Percentiles rank a stretch among this genome's conserved stretches.
These are phyloP conservation scores for Neurospora pannonica DNA, from an alignment of 495 filamentous ascomycete species.

Conservation along the genomic window DNA sequence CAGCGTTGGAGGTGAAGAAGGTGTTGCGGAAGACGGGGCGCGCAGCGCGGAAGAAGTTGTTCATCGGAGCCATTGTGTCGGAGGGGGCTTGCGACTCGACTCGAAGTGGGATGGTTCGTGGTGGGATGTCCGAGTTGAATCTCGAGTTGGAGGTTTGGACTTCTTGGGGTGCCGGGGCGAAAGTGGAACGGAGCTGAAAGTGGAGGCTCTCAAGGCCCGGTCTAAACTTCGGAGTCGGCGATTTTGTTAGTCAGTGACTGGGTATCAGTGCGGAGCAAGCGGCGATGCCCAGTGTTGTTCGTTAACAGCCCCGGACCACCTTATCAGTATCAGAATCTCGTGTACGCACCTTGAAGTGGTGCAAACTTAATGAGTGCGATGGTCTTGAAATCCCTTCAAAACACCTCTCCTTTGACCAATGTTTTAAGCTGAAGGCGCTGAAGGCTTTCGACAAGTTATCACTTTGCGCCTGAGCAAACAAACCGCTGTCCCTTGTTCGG, in stretches of 20 bases:
- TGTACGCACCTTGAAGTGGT: not conserved
- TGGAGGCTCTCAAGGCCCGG: not conserved
- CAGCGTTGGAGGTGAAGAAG: slow-evolving; percentile 43
- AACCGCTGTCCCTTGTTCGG: slow-evolving; percentile 1
- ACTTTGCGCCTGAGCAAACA: not conserved
- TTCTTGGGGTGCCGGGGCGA: not conserved
- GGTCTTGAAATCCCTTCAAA: not conserved
- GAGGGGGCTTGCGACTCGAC: slow-evolving; percentile 1
- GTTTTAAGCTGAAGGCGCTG: not conserved
- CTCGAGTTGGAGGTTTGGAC: not conserved
- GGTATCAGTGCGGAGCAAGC: not conserved
- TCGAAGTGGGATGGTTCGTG: slow-evolving; percentile 6
- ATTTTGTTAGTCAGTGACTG: not conserved
- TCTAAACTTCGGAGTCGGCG: not conserved
- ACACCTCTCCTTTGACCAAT: not conserved
- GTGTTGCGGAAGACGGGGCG: slow-evolving; percentile 34
- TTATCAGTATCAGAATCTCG: not conserved
- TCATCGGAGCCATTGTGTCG: slow-evolving; percentile 24
- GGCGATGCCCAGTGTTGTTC: not conserved
- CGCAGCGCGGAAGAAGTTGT: slow-evolving; percentile 41
- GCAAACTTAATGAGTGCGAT: not conserved
- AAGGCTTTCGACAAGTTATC: not conserved
- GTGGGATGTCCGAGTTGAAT: slow-evolving; percentile 1
- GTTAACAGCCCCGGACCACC: not conserved
- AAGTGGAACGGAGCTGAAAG: slow-evolving; percentile 2